A percentile compares a stretch with the other conserved stretches of the same genome.
Conservation (phyloP, 306 rosid genomes). For the Medicago ruthenica region DNA sequence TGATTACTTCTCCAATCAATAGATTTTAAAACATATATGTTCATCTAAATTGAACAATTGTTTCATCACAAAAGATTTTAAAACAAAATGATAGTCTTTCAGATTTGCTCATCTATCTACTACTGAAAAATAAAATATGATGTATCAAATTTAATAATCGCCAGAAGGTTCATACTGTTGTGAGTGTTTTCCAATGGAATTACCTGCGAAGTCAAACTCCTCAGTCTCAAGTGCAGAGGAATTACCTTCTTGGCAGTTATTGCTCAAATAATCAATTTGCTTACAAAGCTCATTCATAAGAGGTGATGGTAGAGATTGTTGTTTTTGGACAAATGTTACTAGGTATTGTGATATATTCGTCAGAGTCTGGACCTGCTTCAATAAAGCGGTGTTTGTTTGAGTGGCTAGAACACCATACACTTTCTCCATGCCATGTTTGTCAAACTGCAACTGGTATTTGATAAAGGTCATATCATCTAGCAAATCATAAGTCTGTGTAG, state of each 20-base stretch:
- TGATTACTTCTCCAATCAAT: too few relatives aligned
- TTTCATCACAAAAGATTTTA: background rate
- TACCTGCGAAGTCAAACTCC: background rate
- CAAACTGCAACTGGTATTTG: background rate
- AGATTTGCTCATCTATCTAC: too few relatives aligned
- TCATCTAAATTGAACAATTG: too few relatives aligned
- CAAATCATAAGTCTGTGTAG: slow-evolving; percentile 9
- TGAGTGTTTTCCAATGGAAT: too few relatives aligned
- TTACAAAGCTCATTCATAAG: background rate
- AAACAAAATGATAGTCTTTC: too few relatives aligned
- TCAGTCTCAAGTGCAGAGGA: background rate
- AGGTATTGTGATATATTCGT: background rate
- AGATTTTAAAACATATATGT: too few relatives aligned
- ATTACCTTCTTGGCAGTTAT: background rate
- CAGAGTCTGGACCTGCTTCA: background rate
- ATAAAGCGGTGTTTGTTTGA: background rate
- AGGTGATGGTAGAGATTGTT: background rate
- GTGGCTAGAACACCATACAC: background rate
- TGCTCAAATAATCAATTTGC: background rate
- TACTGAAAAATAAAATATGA: too few relatives aligned
- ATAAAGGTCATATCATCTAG: background rate
- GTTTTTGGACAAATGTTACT: background rate
- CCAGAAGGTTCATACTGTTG: too few relatives aligned
- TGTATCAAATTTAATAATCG: too few relatives aligned
- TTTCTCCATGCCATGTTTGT: background rate